Conservation (phyloP, 2,329 filamentous ascomycete genomes). For the Fusarium sp. region DNA sequence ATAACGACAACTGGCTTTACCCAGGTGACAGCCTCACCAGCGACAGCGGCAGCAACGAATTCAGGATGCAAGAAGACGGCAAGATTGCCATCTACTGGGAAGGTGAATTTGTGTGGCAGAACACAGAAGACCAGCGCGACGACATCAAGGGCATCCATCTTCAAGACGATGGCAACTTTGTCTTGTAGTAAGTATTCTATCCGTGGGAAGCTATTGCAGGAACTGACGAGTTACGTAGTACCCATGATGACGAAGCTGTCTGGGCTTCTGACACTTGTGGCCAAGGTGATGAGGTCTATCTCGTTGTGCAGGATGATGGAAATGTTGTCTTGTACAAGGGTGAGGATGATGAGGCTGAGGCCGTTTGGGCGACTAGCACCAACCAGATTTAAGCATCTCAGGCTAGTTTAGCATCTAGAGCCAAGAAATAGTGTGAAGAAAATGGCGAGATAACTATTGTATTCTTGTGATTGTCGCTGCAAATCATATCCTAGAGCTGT, state of each 20-base stretch:
- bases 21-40: slow-evolving; percentile 44
- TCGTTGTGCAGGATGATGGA: slow-evolving; percentile 46
- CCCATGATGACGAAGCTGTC: slow-evolving; percentile 25
- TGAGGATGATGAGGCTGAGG: slow-evolving; percentile 34
- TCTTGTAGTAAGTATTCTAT: slow-evolving; percentile 44
- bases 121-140: slow-evolving; percentile 39
- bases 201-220: rapidly evolving
- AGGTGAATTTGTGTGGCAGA: slow-evolving; percentile 44
- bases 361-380: slow-evolving; percentile 45
- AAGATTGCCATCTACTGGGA: slow-evolving; percentile 46
- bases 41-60: slow-evolving; percentile 43
- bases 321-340: slow-evolving; percentile 46
- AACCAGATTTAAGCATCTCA: not conserved
- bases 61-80: slow-evolving; percentile 47
- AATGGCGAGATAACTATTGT: rapidly evolving
- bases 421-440: rapidly evolving
- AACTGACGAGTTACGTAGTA: slow-evolving; percentile 1
- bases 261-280: slow-evolving; percentile 44
- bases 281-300: slow-evolving; percentile 33
- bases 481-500: too few relatives aligned
- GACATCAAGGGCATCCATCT: slow-evolving; percentile 45
- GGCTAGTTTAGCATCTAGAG: rapidly evolving
- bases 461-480: rapidly evolving
- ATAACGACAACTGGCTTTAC: slow-evolving; percentile 47
- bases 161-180: slow-evolving; percentile 46